Evolutionary conservation across 1,139 yeast genomes (phyloP).

Genomic region (Scheffersomyces segobiensis): DNA sequence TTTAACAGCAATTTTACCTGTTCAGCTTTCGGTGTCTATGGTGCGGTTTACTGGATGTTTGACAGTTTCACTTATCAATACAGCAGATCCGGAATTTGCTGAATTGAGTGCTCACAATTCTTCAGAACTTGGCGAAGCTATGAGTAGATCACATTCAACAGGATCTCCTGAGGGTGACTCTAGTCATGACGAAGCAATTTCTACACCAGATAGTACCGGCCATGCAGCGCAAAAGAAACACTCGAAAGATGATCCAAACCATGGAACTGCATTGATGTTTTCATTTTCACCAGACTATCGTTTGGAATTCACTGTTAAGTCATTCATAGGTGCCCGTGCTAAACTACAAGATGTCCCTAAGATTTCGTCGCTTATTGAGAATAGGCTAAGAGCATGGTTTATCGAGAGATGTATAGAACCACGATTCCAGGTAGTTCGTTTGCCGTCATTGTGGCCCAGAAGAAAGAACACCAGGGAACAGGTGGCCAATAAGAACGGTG

Average conservation of each 20-base stretch:
- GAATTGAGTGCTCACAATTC: neutral
- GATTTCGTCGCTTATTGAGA: constrained; percentile 80
- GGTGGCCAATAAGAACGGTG: constrained; percentile 11
- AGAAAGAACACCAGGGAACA: constrained; percentile 64
- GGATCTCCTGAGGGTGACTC: neutral
- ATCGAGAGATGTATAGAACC: constrained; percentile 94
- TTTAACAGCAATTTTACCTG: constrained; percentile 81
- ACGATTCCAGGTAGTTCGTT: constrained; percentile 74
- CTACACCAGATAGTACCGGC: constrained; percentile 7
- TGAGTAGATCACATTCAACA: constrained; percentile 9
- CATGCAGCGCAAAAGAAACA: constrained; percentile 8
- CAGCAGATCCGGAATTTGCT: constrained; percentile 40
- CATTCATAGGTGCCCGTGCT: constrained; percentile 89
- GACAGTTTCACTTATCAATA: constrained; percentile 70
- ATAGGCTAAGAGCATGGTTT: constrained; percentile 83
- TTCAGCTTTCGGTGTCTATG: constrained; percentile 79
- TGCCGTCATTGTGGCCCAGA: constrained; percentile 92
- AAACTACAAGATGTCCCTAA: constrained; percentile 93
- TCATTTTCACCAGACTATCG: constrained; percentile 90
- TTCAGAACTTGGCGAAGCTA: constrained; percentile 7
- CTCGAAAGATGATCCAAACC: constrained; percentile 17
- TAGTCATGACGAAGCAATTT: constrained; percentile 2
- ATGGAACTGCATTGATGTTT: constrained; percentile 75
- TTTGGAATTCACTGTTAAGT: constrained; percentile 80
- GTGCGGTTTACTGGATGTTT: constrained; percentile 93